Conservation (phyloP, 306 rosid genomes). For the Amphicarpaea edgeworthii region DNA sequence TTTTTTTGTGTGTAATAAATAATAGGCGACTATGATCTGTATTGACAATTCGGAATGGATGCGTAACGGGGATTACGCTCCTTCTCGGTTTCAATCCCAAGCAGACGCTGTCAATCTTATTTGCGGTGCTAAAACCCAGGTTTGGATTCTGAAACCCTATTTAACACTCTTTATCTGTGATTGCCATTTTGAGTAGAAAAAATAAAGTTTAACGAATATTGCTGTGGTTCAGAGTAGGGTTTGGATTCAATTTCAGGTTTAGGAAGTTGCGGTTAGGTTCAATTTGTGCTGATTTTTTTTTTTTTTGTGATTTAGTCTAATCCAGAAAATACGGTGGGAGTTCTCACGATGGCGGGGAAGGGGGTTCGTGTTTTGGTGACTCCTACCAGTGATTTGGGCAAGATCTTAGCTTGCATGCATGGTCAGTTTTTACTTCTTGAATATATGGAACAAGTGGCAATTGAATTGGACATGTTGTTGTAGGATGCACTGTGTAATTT, state of each 20-base stretch:
- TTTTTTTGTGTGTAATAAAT: conserved; percentile 43
- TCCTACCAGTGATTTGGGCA: conserved; percentile 95
- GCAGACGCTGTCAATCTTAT: conserved; percentile 93
- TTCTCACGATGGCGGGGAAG: conserved; percentile 97
- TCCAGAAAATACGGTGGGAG: conserved; percentile 96
- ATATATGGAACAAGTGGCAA: neutral
- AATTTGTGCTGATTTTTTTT: conserved; percentile 37
- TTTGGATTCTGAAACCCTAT: conserved; percentile 29
- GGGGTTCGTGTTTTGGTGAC: conserved; percentile 94
- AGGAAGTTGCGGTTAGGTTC: conserved; percentile 8
- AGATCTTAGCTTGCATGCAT: conserved; percentile 94
- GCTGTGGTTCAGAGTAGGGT: neutral
- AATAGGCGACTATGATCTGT: conserved; percentile 94
- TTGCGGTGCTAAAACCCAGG: conserved; percentile 99
- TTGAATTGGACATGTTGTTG: conserved; percentile 13
- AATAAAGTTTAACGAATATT: neutral
- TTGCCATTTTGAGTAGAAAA: neutral
- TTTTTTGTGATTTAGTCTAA: conserved; percentile 63
- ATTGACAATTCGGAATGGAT: conserved; percentile 98
- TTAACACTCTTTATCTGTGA: conserved; percentile 8
- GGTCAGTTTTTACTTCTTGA: conserved; percentile 59
- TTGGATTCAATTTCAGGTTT: neutral
- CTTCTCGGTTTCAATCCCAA: conserved; percentile 93
- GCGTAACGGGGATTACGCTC: conserved; percentile 94
- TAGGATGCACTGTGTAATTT: neutral